Percentiles rank a stretch among this genome's conserved stretches.
Evolutionary conservation across 1,139 yeast genomes (phyloP).

Genomic region (Candida tropicalis): DNA sequence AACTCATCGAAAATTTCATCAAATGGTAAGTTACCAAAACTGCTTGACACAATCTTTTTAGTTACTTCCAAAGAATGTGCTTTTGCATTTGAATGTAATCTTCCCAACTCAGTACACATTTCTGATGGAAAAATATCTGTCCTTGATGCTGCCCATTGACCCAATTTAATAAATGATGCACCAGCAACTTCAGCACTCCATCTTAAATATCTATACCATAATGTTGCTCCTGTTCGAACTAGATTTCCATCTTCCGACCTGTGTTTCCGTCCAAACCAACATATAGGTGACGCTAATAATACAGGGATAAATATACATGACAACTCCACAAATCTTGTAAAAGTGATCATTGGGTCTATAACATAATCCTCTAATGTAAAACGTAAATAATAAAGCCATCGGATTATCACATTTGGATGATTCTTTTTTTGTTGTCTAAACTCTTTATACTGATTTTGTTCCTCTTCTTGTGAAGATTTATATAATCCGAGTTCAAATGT

Average conservation of each 20-base stretch:
- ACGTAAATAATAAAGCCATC: slow-evolving; percentile 37
- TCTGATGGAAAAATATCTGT: slow-evolving; percentile 87
- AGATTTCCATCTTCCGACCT: slow-evolving; percentile 26
- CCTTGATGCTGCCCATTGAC: slow-evolving; percentile 99
- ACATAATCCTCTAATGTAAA: slow-evolving; percentile 54
- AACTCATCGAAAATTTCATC: slow-evolving; percentile 86
- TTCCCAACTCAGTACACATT: slow-evolving; percentile 75
- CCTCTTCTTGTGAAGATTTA: slow-evolving; percentile 60
- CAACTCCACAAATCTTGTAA: slow-evolving; percentile 69
- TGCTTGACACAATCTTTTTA: slow-evolving; percentile 53
- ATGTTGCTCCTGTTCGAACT: slow-evolving; percentile 59
- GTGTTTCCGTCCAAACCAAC: slow-evolving; percentile 57
- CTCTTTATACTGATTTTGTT: slow-evolving; percentile 28
- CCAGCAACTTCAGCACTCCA: slow-evolving; percentile 83
- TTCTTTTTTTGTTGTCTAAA: slow-evolving; percentile 28
- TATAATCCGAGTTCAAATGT: slow-evolving; percentile 73
- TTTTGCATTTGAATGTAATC: slow-evolving; percentile 80
- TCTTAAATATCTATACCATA: slow-evolving; percentile 74
- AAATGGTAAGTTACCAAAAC: slow-evolving; percentile 63
- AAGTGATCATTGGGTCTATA: slow-evolving; percentile 69
- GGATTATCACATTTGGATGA: slow-evolving; percentile 25
- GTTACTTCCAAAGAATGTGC: slow-evolving; percentile 72
- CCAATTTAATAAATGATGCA: slow-evolving; percentile 91
- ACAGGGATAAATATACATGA: slow-evolving; percentile 72
- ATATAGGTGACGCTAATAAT: slow-evolving; percentile 62